These are phyloP conservation scores for Syzygium aromaticum DNA, from an alignment of 345 rosid genomes.

Conservation along the genomic window DNA sequence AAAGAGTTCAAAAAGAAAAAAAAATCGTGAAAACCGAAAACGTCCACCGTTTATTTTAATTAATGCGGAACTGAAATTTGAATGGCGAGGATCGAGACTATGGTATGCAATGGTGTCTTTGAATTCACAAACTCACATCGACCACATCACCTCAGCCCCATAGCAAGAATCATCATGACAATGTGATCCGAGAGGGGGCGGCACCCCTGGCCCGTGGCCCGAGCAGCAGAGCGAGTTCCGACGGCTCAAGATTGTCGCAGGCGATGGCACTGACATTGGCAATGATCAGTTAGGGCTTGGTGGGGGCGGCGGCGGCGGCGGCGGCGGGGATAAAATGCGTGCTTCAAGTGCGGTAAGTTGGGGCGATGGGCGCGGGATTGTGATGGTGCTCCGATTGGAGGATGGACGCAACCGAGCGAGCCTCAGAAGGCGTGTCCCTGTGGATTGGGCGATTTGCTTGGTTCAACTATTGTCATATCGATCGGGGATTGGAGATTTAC, in stretches of 20 bases:
- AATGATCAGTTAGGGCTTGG: conserved; percentile 4
- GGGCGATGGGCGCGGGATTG: conserved; percentile 9
- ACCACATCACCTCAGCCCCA: too few relatives aligned
- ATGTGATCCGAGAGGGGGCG: conserved; percentile 34
- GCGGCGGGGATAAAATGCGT: not conserved
- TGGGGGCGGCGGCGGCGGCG: not conserved
- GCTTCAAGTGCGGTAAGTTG: conserved; percentile 4
- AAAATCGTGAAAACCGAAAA: too few relatives aligned
- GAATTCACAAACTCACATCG: too few relatives aligned
- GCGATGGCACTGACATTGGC: not conserved
- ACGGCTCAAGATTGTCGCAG: conserved; percentile 1
- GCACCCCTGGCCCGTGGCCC: conserved; percentile 16
- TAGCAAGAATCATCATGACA: too few relatives aligned
- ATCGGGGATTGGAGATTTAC: too few relatives aligned
- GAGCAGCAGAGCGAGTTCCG: not conserved
- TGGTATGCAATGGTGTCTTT: too few relatives aligned
- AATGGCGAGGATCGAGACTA: too few relatives aligned
- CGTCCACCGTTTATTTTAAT: too few relatives aligned
- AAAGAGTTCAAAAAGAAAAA: too few relatives aligned
- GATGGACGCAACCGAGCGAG: not conserved
- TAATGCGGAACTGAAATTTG: too few relatives aligned
- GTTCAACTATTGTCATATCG: too few relatives aligned
- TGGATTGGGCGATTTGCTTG: too few relatives aligned
- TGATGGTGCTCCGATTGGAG: not conserved
- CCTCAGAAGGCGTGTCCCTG: not conserved